A percentile compares a stretch with the other conserved stretches of the same genome.
These are phyloP conservation scores for Fusarium pseudoanthophilum DNA, from an alignment of 2,329 filamentous ascomycete genomes.

Conservation along the genomic window DNA sequence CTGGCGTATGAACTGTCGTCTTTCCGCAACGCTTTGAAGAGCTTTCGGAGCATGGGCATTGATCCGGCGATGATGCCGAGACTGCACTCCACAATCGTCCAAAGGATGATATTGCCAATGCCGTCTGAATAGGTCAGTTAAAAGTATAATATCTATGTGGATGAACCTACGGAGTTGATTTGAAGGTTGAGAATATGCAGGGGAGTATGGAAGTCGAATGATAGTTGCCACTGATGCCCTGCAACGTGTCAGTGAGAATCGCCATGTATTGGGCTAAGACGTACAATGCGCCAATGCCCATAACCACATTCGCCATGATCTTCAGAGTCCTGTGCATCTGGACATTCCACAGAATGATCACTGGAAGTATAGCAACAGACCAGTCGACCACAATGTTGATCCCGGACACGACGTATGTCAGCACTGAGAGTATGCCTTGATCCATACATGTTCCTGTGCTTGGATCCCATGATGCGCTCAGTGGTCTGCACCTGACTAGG, in stretches of 20 bases:
- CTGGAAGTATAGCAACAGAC: slow-evolving; percentile 7
- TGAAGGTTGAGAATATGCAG: background rate
- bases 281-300: slow-evolving; percentile 21
- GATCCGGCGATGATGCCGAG: slow-evolving; percentile 21
- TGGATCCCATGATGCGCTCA: slow-evolving; percentile 8
- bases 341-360: slow-evolving; percentile 9
- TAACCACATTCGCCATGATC: background rate
- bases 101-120: slow-evolving; percentile 8
- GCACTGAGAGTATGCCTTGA: background rate
- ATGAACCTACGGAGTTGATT: background rate
- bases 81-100: slow-evolving; percentile 18
- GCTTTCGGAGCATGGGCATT: slow-evolving; percentile 25
- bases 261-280: rapidly evolving
- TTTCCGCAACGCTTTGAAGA: background rate
- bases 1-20: background rate
- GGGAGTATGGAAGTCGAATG: slow-evolving; percentile 17
- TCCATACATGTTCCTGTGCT: slow-evolving; percentile 6
- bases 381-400: slow-evolving; percentile 16
- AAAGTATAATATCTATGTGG: rapidly evolving
- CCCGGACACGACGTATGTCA: slow-evolving; percentile 14
- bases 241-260: rapidly evolving
- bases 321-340: slow-evolving; percentile 17
- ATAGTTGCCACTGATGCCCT: slow-evolving; percentile 22
- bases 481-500: slow-evolving; percentile 1
- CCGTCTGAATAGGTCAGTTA: background rate